These are phyloP conservation scores for Grosmannia clavigera DNA, from an alignment of 2,329 filamentous ascomycete genomes.

Conservation along the genomic window DNA sequence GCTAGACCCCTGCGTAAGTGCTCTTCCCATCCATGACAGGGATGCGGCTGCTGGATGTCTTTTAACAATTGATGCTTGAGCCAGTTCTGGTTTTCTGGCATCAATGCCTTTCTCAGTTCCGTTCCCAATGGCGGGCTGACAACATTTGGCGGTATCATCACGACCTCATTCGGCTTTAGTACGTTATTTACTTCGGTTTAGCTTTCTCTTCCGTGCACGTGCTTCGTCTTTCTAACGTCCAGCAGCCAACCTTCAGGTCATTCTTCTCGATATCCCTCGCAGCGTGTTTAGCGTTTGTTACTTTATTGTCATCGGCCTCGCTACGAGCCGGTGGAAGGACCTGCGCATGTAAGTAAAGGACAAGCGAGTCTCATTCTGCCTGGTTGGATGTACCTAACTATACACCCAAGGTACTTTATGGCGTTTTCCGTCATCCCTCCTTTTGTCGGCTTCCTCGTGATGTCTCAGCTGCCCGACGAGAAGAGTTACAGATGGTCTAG, in stretches of 20 bases:
- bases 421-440: slow-evolving; percentile 22
- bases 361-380: background rate
- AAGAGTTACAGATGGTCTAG: slow-evolving; percentile 23
- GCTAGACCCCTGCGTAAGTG: slow-evolving; percentile 15
- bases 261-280: slow-evolving; percentile 23
- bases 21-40: background rate
- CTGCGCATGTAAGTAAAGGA: slow-evolving; percentile 16
- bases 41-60: background rate
- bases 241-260: slow-evolving; percentile 22
- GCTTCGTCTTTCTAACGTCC: background rate
- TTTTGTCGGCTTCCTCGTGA: slow-evolving; percentile 23
- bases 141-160: slow-evolving; percentile 22
- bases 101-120: slow-evolving; percentile 24
- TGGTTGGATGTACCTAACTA: background rate
- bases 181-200: background rate
- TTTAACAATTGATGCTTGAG: background rate
- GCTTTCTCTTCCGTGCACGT: too few species aligned
- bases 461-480: slow-evolving; percentile 22
- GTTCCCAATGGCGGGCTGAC: slow-evolving; percentile 24
- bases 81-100: slow-evolving; percentile 24
- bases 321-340: slow-evolving; percentile 21
- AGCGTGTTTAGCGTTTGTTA: slow-evolving; percentile 21
- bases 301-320: slow-evolving; percentile 21
- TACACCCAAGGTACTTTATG: slow-evolving; percentile 20
- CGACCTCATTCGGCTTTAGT: slow-evolving; percentile 22